Conservation (phyloP, 352 stramenopile genomes). For the Globisporangium irregulare region DNA sequence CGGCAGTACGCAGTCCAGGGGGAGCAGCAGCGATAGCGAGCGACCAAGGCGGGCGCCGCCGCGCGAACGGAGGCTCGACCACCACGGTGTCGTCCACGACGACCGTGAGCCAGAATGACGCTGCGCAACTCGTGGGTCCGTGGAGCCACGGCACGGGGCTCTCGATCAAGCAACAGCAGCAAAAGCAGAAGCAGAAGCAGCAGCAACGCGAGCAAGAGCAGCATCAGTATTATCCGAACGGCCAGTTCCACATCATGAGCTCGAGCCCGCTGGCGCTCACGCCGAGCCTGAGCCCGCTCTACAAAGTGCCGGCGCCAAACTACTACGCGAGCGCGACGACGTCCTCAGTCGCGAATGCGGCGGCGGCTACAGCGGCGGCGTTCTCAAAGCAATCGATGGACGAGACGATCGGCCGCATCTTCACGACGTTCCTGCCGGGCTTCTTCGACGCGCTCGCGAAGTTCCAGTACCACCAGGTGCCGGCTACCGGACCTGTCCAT, state of each 20-base stretch:
- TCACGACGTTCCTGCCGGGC: conserved; percentile 46
- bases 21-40: conserved; percentile 1
- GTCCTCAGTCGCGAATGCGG: conserved; percentile 20
- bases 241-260: conserved; percentile 29
- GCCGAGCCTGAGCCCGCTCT: conserved; percentile 41
- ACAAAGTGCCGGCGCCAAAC: conserved; percentile 28
- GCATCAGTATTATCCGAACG: conserved; percentile 30
- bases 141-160: conserved; percentile 17
- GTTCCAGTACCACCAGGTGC: conserved; percentile 59
- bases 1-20: neutral
- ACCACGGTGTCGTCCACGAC: neutral
- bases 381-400: conserved; percentile 25
- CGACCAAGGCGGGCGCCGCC: conserved; percentile 13
- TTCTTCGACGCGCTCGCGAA: conserved; percentile 65
- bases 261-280: conserved; percentile 43
- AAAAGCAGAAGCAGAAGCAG: neutral
- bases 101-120: neutral
- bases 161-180: conserved; percentile 1
- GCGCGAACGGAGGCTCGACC: neutral
- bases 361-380: conserved; percentile 11
- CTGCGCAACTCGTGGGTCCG: neutral
- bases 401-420: conserved; percentile 44
- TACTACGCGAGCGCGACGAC: conserved; percentile 14
- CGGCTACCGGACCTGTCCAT: neutral
- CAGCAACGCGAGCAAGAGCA: neutral